Percentiles rank a stretch among this genome's conserved stretches.
phyloP scores from a whole-genome alignment of 2,329 filamentous ascomycete genomes.

The Colletotrichum incanum region DNA sequence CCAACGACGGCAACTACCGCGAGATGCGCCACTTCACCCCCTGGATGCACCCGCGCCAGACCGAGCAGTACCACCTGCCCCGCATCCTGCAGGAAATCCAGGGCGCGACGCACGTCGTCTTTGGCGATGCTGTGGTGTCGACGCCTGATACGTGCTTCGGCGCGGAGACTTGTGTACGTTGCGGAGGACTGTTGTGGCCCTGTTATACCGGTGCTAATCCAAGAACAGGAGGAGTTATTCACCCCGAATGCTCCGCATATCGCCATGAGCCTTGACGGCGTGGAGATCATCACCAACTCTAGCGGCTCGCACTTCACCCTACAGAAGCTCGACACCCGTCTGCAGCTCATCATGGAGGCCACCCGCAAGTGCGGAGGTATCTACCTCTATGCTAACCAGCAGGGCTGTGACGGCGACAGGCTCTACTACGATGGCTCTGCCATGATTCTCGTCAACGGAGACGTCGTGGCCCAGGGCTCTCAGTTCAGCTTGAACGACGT shows the following conservation, averaged over 20 bases:
- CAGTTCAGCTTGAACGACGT: conserved; percentile 70
- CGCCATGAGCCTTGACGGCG: conserved; percentile 62
- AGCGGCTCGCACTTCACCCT: conserved; percentile 75
- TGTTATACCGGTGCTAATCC: not conserved
- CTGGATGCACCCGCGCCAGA: conserved; percentile 71
- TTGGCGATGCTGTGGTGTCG: conserved; percentile 78
- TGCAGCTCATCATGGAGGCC: conserved; percentile 77
- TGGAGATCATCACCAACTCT: conserved; percentile 81
- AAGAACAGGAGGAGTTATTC: conserved; percentile 69
- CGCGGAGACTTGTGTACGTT: conserved; percentile 67
- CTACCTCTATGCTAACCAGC: conserved; percentile 67
- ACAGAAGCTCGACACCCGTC: conserved; percentile 75
- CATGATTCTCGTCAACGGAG: conserved; percentile 75
- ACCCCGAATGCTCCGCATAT: conserved; percentile 62
- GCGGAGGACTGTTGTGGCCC: not conserved
- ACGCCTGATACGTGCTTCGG: conserved; percentile 74
- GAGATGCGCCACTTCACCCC: conserved; percentile 76
- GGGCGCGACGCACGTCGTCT: conserved; percentile 64
- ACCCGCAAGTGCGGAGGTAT: conserved; percentile 64
- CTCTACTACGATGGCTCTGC: conserved; percentile 69
- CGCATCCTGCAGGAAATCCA: conserved; percentile 70
- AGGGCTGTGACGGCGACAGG: conserved; percentile 72
- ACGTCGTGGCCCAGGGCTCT: conserved; percentile 63
- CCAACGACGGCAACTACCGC: conserved; percentile 77
- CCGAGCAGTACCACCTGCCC: conserved; percentile 78